Conservation (phyloP, 331 rosid species). For the Quercus phellos region DNA sequence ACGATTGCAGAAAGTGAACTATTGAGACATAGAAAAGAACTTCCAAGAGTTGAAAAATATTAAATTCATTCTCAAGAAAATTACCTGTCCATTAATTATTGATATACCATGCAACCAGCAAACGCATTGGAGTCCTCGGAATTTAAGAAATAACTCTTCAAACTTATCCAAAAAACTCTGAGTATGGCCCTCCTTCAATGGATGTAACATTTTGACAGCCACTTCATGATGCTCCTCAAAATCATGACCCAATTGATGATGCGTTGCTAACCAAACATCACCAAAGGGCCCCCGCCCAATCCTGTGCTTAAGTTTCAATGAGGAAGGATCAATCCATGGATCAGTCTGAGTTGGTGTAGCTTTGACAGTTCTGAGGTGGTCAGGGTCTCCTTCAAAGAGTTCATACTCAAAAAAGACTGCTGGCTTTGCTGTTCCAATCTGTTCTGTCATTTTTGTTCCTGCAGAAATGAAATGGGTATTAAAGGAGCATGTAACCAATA, state of each 20-base stretch:
- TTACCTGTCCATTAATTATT: slow-evolving; percentile 32
- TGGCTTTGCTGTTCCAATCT: slow-evolving; percentile 21
- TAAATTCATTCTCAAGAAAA: not conserved
- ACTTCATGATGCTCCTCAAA: slow-evolving; percentile 43
- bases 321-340: slow-evolving; percentile 36
- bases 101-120: slow-evolving; percentile 46
- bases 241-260: slow-evolving; percentile 38
- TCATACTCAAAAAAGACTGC: slow-evolving; percentile 33
- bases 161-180: slow-evolving; percentile 26
- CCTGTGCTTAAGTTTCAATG: slow-evolving; percentile 41
- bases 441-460: slow-evolving; percentile 26
- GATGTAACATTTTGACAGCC: slow-evolving; percentile 39
- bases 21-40: not conserved
- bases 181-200: slow-evolving; percentile 31
- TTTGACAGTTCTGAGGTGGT: slow-evolving; percentile 35
- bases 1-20: not conserved
- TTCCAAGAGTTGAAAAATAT: not conserved
- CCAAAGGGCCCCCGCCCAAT: slow-evolving; percentile 45
- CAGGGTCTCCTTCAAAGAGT: slow-evolving; percentile 40
- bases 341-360: slow-evolving; percentile 24
- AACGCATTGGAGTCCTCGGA: slow-evolving; percentile 19
- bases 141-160: slow-evolving; percentile 22
- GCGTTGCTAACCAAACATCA: slow-evolving; percentile 44
- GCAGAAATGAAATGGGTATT: not conserved
- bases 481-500: too few relatives aligned